phyloP scores from a whole-genome alignment of 2,329 filamentous ascomycete genomes.

The Thermochaetoides dissita region DNA sequence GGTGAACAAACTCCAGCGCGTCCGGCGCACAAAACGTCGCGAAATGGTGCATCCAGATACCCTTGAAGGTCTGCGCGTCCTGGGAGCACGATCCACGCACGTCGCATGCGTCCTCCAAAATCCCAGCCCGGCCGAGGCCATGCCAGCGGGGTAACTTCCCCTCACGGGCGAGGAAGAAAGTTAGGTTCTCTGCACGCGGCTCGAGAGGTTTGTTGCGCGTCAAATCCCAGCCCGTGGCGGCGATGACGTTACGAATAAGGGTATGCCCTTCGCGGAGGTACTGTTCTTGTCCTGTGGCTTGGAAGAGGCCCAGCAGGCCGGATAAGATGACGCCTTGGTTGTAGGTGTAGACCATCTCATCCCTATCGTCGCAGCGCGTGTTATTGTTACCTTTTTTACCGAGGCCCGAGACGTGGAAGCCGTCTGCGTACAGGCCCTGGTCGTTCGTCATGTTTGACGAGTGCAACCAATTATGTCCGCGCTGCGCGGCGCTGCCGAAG shows the following conservation, averaged over 20 bases:
- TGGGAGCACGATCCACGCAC: conserved; percentile 61
- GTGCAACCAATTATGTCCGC: conserved; percentile 70
- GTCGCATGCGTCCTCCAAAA: conserved; percentile 79
- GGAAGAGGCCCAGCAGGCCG: conserved; percentile 66
- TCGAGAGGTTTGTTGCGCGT: conserved; percentile 20
- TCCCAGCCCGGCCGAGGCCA: conserved; percentile 63
- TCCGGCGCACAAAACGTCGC: conserved; percentile 58
- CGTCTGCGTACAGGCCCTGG: conserved; percentile 67
- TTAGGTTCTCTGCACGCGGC: too few relatives aligned
- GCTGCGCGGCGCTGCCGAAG: conserved; percentile 59
- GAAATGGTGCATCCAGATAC: conserved; percentile 86
- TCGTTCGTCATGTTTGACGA: conserved; percentile 67
- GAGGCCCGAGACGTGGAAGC: conserved; percentile 69
- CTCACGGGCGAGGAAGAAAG: conserved; percentile 24
- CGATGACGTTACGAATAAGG: conserved; percentile 61
- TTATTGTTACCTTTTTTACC: conserved; percentile 42
- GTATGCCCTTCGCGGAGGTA: conserved; percentile 69
- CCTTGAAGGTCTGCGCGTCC: conserved; percentile 81
- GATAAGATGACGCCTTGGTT: conserved; percentile 87
- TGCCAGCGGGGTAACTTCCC: conserved; percentile 43
- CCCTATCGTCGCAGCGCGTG: conserved; percentile 61
- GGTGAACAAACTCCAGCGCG: conserved; percentile 24
- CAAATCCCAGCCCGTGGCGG: conserved; percentile 62
- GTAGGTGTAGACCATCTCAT: conserved; percentile 88
- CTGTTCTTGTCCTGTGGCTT: conserved; percentile 53